phyloP scores from a whole-genome alignment of 257 asterid genomes.

The Capsicum chinense region DNA sequence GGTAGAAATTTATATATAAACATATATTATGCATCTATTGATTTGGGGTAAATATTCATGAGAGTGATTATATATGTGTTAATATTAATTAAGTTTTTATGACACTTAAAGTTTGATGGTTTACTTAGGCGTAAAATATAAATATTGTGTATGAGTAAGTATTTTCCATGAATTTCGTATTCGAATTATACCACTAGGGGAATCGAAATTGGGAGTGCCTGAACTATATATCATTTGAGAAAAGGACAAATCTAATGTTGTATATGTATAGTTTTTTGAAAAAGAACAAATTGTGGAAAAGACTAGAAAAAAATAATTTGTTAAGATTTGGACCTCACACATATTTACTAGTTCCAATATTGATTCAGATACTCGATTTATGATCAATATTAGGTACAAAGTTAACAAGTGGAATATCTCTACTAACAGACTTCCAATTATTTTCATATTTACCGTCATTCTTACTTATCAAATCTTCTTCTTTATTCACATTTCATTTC shows the following conservation, averaged over 20 bases:
- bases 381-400: background rate
- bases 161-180: background rate
- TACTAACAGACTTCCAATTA: background rate
- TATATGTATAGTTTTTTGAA: background rate
- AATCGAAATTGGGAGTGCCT: background rate
- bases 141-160: background rate
- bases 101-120: background rate
- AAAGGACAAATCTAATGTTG: background rate
- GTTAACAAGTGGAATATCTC: conserved; percentile 1
- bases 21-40: background rate
- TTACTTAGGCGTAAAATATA: background rate
- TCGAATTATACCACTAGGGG: background rate
- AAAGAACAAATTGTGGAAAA: background rate
- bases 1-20: background rate
- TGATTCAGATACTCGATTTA: background rate
- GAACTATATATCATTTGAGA: conserved; percentile 9
- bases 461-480: too few species aligned
- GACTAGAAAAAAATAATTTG: background rate
- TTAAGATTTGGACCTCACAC: background rate
- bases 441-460: too few species aligned
- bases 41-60: too few species aligned
- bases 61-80: background rate
- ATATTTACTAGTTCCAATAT: background rate
- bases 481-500: too few species aligned
- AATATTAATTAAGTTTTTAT: background rate